A percentile compares a stretch with the other conserved stretches of the same genome.
These are phyloP conservation scores for Prunus mira DNA, from an alignment of 306 rosid species.

Conservation along the genomic window DNA sequence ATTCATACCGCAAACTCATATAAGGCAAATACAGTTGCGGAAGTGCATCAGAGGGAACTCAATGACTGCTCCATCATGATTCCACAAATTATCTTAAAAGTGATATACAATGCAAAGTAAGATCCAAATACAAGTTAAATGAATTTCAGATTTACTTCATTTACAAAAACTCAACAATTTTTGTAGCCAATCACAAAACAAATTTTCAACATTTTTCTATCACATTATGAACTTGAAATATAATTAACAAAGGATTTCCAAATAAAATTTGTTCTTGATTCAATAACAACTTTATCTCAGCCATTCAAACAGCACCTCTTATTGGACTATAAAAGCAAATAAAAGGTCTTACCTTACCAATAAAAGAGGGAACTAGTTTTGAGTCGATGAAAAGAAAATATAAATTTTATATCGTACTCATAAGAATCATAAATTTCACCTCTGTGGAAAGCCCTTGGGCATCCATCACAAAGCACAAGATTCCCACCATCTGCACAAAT, in stretches of 20 bases:
- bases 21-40: not conserved
- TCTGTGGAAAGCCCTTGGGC: conserved; percentile 97
- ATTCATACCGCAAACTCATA: not conserved
- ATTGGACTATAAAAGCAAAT: not conserved
- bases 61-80: not conserved
- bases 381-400: not conserved
- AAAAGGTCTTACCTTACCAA: not conserved
- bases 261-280: not conserved
- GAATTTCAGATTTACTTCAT: not conserved
- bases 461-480: conserved; percentile 93
- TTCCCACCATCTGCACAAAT: conserved; percentile 96
- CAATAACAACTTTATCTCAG: not conserved
- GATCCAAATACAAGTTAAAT: not conserved
- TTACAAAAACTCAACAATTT: not conserved
- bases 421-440: conserved; percentile 41
- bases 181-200: not conserved
- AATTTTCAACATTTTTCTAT: not conserved
- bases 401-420: not conserved
- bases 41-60: not conserved
- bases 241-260: not conserved
- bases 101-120: not conserved
- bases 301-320: not conserved
- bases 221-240: not conserved
- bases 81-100: not conserved
- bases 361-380: not conserved